phyloP scores from a whole-genome alignment of 2,329 filamentous ascomycete species.

The Tolypocladium cylindrosporum region DNA sequence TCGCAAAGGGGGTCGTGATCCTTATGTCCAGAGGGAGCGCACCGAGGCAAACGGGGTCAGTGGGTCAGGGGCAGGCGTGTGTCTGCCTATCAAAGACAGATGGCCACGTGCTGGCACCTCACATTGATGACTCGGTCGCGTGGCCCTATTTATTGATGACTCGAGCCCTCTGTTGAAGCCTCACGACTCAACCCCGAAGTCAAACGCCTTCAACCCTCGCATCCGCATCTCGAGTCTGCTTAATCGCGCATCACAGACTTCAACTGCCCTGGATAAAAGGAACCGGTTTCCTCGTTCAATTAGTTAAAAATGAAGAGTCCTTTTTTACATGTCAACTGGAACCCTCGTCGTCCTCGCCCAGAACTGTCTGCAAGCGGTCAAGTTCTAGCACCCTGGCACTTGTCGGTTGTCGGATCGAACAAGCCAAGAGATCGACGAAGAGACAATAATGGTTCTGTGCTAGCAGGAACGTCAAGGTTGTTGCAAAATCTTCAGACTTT shows the following conservation, averaged over 20 bases:
- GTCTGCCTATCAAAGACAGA: not conserved
- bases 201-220: not conserved
- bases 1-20: not conserved
- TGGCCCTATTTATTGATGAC: not conserved
- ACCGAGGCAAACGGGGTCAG: not conserved
- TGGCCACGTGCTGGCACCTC: not conserved
- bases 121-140: not conserved
- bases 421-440: not conserved
- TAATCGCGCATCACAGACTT: not conserved
- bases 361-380: not conserved
- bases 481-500: too few relatives aligned
- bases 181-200: not conserved
- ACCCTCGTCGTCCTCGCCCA: not conserved
- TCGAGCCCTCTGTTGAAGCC: not conserved
- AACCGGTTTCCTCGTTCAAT: too few relatives aligned
- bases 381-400: too few relatives aligned
- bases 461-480: not conserved
- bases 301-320: too few relatives aligned
- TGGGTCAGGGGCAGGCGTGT: not conserved
- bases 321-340: too few relatives aligned
- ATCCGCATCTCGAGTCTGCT: not conserved
- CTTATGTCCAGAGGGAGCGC: not conserved
- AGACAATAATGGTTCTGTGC: not conserved
- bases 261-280: not conserved
- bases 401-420: too few relatives aligned